These are phyloP conservation scores for Ophiostoma fasciatum DNA, from an alignment of 2,329 filamentous ascomycete species.

Conservation along the genomic window DNA sequence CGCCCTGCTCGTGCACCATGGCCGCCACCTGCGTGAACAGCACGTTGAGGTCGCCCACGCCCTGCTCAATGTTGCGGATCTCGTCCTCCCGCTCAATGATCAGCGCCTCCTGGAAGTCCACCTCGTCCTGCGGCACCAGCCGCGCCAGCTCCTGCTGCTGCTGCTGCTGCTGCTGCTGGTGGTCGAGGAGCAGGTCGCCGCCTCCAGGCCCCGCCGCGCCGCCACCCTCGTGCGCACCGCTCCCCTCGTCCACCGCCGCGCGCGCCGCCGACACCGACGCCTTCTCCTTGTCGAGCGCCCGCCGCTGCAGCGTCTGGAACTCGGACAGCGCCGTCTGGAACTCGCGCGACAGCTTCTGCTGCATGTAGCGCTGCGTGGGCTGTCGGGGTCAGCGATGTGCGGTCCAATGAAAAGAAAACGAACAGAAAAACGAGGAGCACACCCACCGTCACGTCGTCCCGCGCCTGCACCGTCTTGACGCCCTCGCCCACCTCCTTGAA, in stretches of 20 bases:
- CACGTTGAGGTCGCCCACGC: conserved; percentile 88
- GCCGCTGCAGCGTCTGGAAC: conserved; percentile 83
- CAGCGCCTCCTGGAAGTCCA: conserved; percentile 91
- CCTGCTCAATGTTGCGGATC: conserved; percentile 95
- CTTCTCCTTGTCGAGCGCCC: conserved; percentile 83
- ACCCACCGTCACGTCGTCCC: conserved; percentile 67
- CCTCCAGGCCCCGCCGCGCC: conserved; percentile 10
- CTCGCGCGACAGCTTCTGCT: conserved; percentile 86
- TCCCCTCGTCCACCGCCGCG: conserved; percentile 54
- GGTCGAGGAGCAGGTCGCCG: conserved; percentile 16
- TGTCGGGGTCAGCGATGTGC: conserved; percentile 20
- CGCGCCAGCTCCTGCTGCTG: conserved; percentile 65
- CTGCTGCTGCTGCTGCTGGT: conserved; percentile 39
- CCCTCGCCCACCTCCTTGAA: conserved; percentile 91
- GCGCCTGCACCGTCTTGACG: conserved; percentile 79
- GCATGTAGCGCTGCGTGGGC: conserved; percentile 92
- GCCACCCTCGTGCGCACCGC: conserved; percentile 19
- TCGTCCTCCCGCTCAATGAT: conserved; percentile 95
- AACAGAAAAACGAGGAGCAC: neutral
- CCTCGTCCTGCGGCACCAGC: conserved; percentile 80
- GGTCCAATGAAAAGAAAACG: neutral
- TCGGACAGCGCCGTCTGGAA: conserved; percentile 80
- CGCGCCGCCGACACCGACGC: conserved; percentile 73
- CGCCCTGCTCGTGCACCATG: conserved; percentile 89
- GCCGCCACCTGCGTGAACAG: conserved; percentile 96